These are phyloP conservation scores for Tritrichomonas foetus DNA, from an alignment of 208 protist species.

Conservation along the genomic window DNA sequence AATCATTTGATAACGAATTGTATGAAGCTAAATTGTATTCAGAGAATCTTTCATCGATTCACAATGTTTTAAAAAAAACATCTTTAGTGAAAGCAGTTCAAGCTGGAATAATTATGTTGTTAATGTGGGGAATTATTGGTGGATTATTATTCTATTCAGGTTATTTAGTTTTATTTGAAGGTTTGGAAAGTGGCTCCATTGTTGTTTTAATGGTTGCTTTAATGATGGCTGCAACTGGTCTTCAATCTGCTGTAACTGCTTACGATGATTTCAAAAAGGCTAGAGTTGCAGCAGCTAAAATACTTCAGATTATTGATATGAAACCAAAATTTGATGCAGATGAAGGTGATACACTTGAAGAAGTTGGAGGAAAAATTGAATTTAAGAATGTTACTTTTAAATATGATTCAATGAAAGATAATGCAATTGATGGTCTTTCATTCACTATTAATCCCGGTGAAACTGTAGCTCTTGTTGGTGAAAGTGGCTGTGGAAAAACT, in stretches of 20 bases:
- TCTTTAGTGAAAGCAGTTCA: background rate
- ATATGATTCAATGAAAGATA: background rate
- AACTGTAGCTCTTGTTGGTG: constrained; percentile 32
- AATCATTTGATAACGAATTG: background rate
- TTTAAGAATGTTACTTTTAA: background rate
- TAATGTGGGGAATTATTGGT: background rate
- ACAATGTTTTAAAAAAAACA: background rate
- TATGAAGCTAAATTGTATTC: background rate
- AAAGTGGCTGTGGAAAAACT: constrained; percentile 17
- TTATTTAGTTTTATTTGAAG: background rate
- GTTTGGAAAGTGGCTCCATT: background rate
- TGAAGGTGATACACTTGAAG: background rate
- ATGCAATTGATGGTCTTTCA: background rate
- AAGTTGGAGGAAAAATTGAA: constrained; percentile 1
- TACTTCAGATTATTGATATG: background rate
- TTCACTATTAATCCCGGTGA: constrained; percentile 31
- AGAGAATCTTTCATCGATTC: background rate
- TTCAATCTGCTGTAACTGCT: background rate
- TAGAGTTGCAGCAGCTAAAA: background rate
- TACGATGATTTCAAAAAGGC: background rate
- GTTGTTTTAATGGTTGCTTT: background rate
- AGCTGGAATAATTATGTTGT: background rate
- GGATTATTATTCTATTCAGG: background rate
- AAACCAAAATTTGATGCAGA: background rate
- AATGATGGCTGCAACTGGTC: background rate